Evolutionary conservation across 2,329 filamentous ascomycete species (phyloP), one percentile per base, ranked within the genome.

Genomic region (Fusarium torulosum): DNA sequence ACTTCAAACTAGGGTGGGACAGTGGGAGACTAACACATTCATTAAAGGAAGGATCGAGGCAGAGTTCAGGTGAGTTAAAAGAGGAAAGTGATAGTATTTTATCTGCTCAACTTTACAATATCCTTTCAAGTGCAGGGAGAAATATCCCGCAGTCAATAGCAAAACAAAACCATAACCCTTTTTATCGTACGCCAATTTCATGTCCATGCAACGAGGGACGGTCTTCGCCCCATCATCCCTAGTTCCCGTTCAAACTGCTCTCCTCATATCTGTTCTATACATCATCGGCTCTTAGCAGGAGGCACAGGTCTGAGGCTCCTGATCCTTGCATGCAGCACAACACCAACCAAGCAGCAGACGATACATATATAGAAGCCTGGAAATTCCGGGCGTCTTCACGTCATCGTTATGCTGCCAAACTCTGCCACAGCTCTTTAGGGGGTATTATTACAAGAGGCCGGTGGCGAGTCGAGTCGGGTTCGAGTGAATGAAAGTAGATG

Each of bases 191-290:
- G 83, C 83, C 82, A 75, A 75, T 75, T 76, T 75, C 73, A 84
- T 84, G 82, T 76, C 35, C 73, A 84, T 83, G 82, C 83, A 84
- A 82, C 81, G 77, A 75, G 81, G 29, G 40, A 59, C 45, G 79
- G 79, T 78, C 79, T 74, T 80, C 73, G 74, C 79, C 81, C 82
- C 81, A 77, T 84, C 83, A 84, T 84, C 79, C 81, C 81, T 59
- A 57, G 59, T 81, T 57, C 42, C 77, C 59, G 44, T 42, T 53
- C 46, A 45, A 61, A 43, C 63, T 66, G 63, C 65, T 61, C 51
- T 57, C 41, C 68, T 57, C 41, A 47, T 63, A 56, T 61, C 57
- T 55, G 43, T 64, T 31, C 23, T 41, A 49, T 66, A 66, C 54
- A 60, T 60, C 43, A 59, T 52, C 33, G 57, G 42, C 46, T 68